Evolutionary conservation across 2,329 filamentous ascomycete genomes (phyloP).

Genomic region (Cytospora mali): DNA sequence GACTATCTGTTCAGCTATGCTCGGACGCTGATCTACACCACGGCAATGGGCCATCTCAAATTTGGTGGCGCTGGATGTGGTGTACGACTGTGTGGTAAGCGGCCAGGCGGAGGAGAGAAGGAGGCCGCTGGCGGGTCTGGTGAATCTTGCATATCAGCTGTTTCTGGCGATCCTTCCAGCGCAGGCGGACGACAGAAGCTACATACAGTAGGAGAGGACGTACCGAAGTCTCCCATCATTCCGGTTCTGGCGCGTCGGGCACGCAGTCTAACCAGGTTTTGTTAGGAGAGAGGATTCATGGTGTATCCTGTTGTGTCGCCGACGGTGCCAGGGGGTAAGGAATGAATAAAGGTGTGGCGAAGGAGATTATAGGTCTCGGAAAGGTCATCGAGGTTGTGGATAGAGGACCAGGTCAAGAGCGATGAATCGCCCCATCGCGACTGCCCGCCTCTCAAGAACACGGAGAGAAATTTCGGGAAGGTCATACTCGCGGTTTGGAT

Average conservation of each 20-base stretch:
- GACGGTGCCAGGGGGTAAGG: slow-evolving; percentile 64
- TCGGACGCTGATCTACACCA: slow-evolving; percentile 74
- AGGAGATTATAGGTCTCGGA: background rate
- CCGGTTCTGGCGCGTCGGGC: slow-evolving; percentile 61
- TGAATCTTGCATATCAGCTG: slow-evolving; percentile 46
- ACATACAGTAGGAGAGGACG: background rate
- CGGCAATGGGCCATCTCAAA: slow-evolving; percentile 65
- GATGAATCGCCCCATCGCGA: background rate
- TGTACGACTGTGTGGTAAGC: slow-evolving; percentile 56
- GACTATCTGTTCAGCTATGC: slow-evolving; percentile 76
- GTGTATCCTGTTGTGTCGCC: slow-evolving; percentile 69
- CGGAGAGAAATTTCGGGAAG: background rate
- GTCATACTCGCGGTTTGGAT: background rate
- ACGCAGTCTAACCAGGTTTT: slow-evolving; percentile 59
- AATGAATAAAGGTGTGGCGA: slow-evolving; percentile 62
- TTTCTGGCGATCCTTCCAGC: slow-evolving; percentile 47
- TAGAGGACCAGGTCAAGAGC: background rate
- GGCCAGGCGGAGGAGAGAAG: slow-evolving; percentile 48
- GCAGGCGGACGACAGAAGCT: slow-evolving; percentile 27
- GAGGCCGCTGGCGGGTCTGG: slow-evolving; percentile 48
- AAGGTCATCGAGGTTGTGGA: slow-evolving; percentile 7
- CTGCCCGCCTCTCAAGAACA: slow-evolving; percentile 1
- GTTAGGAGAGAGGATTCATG: slow-evolving; percentile 60
- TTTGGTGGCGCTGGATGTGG: slow-evolving; percentile 59
- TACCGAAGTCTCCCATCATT: slow-evolving; percentile 60